These are phyloP conservation scores for Pythium brachiatum DNA, from an alignment of 352 stramenopile species.

Conservation along the genomic window DNA sequence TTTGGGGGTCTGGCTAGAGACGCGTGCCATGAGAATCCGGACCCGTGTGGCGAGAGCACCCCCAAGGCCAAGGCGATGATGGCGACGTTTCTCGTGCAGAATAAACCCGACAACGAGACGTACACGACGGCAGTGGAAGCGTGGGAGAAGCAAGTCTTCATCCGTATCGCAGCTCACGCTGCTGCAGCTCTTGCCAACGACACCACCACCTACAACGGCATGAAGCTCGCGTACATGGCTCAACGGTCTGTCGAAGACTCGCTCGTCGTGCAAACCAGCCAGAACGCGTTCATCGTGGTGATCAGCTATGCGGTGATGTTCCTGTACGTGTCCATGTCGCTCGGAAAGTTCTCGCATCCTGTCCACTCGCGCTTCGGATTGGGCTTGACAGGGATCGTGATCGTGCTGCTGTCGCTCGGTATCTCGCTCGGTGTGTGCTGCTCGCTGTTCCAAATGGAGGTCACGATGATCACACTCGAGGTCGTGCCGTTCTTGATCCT, in stretches of 20 bases:
- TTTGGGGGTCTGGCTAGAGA: conserved; percentile 74
- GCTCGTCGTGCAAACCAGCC: conserved; percentile 77
- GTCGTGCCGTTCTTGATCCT: conserved; percentile 91
- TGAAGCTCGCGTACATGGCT: conserved; percentile 86
- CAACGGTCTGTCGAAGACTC: conserved; percentile 83
- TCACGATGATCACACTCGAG: conserved; percentile 91
- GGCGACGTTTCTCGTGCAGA: conserved; percentile 87
- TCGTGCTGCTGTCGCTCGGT: conserved; percentile 79
- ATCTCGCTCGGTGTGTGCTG: conserved; percentile 72
- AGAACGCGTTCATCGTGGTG: conserved; percentile 87
- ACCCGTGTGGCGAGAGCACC: conserved; percentile 80
- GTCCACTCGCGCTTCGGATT: conserved; percentile 79
- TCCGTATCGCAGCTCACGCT: conserved; percentile 34
- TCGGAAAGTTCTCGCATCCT: conserved; percentile 67
- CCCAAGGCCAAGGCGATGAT: conserved; percentile 75
- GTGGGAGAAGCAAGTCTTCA: conserved; percentile 83
- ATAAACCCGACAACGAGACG: conserved; percentile 64
- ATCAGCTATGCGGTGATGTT: conserved; percentile 92
- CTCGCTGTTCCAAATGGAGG: conserved; percentile 62
- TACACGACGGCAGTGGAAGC: conserved; percentile 71
- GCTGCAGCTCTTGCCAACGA: conserved; percentile 1
- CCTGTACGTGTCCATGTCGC: conserved; percentile 83
- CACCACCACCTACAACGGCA: conserved; percentile 29
- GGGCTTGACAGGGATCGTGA: conserved; percentile 79
- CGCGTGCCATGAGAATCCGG: conserved; percentile 69